phyloP scores from a whole-genome alignment of 129 eudicot genomes.

The Sambucus nigra region DNA sequence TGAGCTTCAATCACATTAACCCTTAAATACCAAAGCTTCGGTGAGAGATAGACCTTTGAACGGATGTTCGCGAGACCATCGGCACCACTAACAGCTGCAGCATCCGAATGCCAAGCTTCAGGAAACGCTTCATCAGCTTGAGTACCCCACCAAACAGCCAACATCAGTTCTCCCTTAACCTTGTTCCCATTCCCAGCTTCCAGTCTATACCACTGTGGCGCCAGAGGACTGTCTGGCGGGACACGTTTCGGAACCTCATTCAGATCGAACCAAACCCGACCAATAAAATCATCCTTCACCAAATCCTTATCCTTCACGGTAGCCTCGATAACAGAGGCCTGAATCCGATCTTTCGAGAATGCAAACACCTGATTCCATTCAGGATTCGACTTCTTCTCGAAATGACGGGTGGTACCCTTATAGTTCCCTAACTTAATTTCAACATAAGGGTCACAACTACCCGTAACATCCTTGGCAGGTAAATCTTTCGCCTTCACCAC shows the following conservation, averaged over 20 bases:
- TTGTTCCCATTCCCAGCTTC: conserved; percentile 57
- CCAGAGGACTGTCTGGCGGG: conserved; percentile 93
- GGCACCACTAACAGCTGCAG: conserved; percentile 63
- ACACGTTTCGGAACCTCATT: conserved; percentile 79
- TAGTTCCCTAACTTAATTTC: conserved; percentile 89
- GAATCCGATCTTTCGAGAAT: conserved; percentile 79
- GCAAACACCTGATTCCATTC: conserved; percentile 86
- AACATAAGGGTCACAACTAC: conserved; percentile 83
- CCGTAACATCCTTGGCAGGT: conserved; percentile 60
- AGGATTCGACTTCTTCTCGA: conserved; percentile 74
- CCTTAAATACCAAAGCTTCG: conserved; percentile 85
- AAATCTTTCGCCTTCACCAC: conserved; percentile 80
- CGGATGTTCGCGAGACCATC: conserved; percentile 65
- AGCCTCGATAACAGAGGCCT: conserved; percentile 70
- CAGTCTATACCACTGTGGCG: conserved; percentile 87
- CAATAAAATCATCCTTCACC: conserved; percentile 73
- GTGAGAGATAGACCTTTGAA: conserved; percentile 85
- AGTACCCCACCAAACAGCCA: conserved; percentile 98
- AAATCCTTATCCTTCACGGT: conserved; percentile 64
- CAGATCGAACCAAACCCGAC: conserved; percentile 74
- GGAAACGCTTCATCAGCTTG: conserved; percentile 98
- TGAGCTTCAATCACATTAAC: conserved; percentile 85
- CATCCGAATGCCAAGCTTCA: conserved; percentile 95
- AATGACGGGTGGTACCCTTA: conserved; percentile 81
- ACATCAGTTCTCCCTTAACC: conserved; percentile 69